Conservation (phyloP, 2,329 filamentous ascomycete species). For the Aspergillus fijiensis region DNA sequence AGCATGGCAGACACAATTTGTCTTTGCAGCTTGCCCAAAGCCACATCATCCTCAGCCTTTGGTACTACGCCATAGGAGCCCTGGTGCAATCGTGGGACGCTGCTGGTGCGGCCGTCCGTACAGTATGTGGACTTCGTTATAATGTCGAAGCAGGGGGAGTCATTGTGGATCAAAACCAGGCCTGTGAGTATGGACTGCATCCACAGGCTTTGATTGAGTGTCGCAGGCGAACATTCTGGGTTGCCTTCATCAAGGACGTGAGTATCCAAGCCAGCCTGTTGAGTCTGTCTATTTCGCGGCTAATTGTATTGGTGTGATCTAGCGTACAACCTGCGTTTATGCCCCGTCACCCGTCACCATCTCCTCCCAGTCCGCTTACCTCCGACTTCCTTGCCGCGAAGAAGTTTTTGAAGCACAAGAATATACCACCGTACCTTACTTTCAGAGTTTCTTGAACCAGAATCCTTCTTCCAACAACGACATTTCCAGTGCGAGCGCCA, state of each 20-base stretch:
- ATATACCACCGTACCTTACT: slow-evolving; percentile 59
- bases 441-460: slow-evolving; percentile 55
- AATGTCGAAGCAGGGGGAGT: slow-evolving; percentile 61
- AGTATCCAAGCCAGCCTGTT: slow-evolving; percentile 23
- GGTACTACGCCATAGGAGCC: slow-evolving; percentile 63
- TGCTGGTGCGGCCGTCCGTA: slow-evolving; percentile 61
- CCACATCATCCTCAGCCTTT: slow-evolving; percentile 65
- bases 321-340: slow-evolving; percentile 62
- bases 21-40: slow-evolving; percentile 66
- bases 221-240: slow-evolving; percentile 70
- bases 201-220: slow-evolving; percentile 63
- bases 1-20: slow-evolving; percentile 52
- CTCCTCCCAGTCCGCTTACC: slow-evolving; percentile 64
- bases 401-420: slow-evolving; percentile 62
- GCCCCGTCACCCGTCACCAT: slow-evolving; percentile 56
- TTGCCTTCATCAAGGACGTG: slow-evolving; percentile 67
- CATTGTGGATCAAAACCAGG: slow-evolving; percentile 46
- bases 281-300: slow-evolving; percentile 13
- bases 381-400: slow-evolving; percentile 64
- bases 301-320: slow-evolving; percentile 17
- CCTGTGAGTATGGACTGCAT: slow-evolving; percentile 59
- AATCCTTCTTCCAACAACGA: slow-evolving; percentile 39
- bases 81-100: slow-evolving; percentile 63
- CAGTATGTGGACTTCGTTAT: slow-evolving; percentile 59
- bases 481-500: slow-evolving; percentile 47